Conservation (phyloP, 1,284 basidiomycete genomes). For the Volvariella volvacea region DNA sequence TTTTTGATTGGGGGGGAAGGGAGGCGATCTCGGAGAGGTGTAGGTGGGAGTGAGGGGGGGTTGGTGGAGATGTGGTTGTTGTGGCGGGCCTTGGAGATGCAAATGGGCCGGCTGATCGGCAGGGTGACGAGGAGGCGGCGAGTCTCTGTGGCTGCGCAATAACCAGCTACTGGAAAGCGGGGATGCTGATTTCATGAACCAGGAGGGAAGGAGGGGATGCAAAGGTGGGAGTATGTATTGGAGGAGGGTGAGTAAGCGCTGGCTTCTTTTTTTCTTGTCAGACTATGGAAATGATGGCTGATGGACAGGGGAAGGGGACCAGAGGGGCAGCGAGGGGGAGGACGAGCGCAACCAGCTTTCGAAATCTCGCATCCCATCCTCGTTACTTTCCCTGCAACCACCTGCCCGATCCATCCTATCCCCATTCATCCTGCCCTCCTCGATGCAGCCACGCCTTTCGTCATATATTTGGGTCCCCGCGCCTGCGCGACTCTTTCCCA, state of each 20-base stretch:
- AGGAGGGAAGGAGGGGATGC: background rate
- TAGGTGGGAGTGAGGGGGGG: slow-evolving; percentile 38
- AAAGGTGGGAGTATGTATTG: background rate
- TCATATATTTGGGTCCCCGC: too few relatives aligned
- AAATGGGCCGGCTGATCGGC: slow-evolving; percentile 6
- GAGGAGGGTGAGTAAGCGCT: background rate
- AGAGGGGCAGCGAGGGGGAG: too few relatives aligned
- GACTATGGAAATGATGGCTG: too few relatives aligned
- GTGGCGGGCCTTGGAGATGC: background rate
- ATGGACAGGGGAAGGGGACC: too few relatives aligned
- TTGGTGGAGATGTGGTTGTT: slow-evolving; percentile 15
- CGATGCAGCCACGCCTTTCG: too few relatives aligned
- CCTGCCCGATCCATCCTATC: too few relatives aligned
- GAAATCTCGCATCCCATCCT: too few relatives aligned
- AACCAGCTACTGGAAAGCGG: slow-evolving; percentile 21
- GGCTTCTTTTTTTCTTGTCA: too few relatives aligned
- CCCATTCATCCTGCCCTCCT: too few relatives aligned
- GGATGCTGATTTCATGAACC: slow-evolving; percentile 27
- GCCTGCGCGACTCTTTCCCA: too few relatives aligned
- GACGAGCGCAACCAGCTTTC: too few relatives aligned
- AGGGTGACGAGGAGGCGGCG: slow-evolving; percentile 19
- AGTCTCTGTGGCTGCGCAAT: slow-evolving; percentile 24
- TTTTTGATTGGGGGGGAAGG: slow-evolving; percentile 21
- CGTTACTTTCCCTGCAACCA: too few relatives aligned
- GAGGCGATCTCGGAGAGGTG: slow-evolving; percentile 29